Evolutionary conservation across 768 basidiomycete species (phyloP).

Genomic region (Calocera viscosa): DNA sequence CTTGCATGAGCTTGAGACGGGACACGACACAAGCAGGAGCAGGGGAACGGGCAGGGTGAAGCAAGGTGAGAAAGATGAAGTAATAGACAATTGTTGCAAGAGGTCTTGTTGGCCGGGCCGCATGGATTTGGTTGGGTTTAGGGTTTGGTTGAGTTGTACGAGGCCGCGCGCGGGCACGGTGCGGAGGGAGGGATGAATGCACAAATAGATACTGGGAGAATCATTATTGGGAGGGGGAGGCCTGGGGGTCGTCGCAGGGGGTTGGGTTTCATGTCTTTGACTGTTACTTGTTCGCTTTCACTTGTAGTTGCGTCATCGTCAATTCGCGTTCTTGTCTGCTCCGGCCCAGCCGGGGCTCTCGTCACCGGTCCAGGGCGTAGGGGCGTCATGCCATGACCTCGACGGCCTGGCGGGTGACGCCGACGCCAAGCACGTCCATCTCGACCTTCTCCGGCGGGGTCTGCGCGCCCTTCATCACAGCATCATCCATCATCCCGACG

Average conservation of each 20-base stretch:
- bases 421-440: constrained; percentile 1
- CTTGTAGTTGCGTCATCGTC: no score
- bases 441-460: neutral
- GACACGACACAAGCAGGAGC: neutral
- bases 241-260: neutral
- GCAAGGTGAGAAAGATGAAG: neutral
- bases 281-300: neutral
- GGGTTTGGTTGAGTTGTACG: neutral
- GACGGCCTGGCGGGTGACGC: neutral
- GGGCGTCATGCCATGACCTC: neutral
- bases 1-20: neutral
- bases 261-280: neutral
- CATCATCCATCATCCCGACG: neutral
- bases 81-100: constrained; percentile 9
- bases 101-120: neutral
- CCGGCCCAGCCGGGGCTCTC: neutral
- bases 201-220: neutral
- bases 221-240: neutral
- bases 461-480: neutral
- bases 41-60: neutral
- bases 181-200: no score
- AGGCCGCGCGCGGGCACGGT: no score
- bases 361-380: neutral
- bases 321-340: no score
- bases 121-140: neutral